A percentile compares a stretch with the other conserved stretches of the same genome.
Evolutionary conservation across 805 yeast genomes (phyloP).

Genomic region (Pachysolen tannophilus): DNA sequence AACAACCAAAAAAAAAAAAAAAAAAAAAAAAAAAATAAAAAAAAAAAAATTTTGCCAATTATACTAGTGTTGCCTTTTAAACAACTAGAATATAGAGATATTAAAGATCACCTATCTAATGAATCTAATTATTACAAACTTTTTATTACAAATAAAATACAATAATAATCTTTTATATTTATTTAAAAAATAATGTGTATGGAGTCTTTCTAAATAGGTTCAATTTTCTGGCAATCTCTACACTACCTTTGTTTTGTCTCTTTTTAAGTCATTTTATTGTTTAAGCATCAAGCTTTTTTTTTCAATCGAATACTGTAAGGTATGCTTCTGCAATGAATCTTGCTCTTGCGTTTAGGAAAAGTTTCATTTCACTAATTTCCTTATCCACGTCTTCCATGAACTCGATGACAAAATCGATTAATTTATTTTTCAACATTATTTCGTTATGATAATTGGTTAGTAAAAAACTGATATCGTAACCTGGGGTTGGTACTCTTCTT

Average conservation of each 20-base stretch:
- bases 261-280: no score
- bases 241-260: no score
- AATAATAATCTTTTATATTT: background rate
- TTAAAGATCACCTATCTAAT: no score
- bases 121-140: no score
- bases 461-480: conserved; percentile 88
- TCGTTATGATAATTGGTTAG: conserved; percentile 94
- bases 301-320: conserved; percentile 75
- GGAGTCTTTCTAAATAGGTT: background rate
- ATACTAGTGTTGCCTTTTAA: no score
- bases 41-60: no score
- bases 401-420: conserved; percentile 94
- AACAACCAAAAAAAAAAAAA: no score
- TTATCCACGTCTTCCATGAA: conserved; percentile 99
- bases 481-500: conserved; percentile 84
- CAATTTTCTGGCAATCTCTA: no score
- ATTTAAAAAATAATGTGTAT: background rate
- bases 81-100: no score
- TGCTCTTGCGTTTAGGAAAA: conserved; percentile 94
- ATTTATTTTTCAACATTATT: conserved; percentile 88
- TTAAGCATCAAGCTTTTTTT: background rate
- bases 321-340: conserved; percentile 97
- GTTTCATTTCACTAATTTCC: conserved; percentile 97
- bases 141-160: background rate
- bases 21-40: no score